A percentile compares a stretch with the other conserved stretches of the same genome.
Evolutionary conservation across 1,284 basidiomycete species (phyloP).

Genomic region (Leccinum pachyderme): DNA sequence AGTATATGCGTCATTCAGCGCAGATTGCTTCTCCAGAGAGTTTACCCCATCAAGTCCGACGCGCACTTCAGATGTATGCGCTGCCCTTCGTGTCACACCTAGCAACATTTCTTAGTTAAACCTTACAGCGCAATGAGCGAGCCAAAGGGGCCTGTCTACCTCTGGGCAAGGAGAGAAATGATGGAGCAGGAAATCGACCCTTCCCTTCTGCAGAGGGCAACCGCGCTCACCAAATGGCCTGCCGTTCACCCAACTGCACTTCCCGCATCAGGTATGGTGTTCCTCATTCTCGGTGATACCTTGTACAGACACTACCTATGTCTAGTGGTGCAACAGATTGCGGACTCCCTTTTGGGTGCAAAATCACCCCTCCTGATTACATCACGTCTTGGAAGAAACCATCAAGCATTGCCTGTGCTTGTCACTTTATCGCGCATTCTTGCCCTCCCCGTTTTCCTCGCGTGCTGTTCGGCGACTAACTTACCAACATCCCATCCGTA

Average conservation of each 20-base stretch:
- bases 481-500: slow-evolving; percentile 58
- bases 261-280: slow-evolving; percentile 42
- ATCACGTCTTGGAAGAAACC: slow-evolving; percentile 59
- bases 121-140: slow-evolving; percentile 54
- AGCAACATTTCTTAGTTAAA: not conserved
- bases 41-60: slow-evolving; percentile 47
- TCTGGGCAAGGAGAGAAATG: slow-evolving; percentile 69
- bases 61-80: slow-evolving; percentile 60
- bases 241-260: slow-evolving; percentile 49
- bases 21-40: slow-evolving; percentile 57
- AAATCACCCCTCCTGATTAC: slow-evolving; percentile 62
- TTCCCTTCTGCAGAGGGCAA: slow-evolving; percentile 30
- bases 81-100: not conserved
- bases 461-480: slow-evolving; percentile 52
- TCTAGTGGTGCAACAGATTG: slow-evolving; percentile 45
- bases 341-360: slow-evolving; percentile 47
- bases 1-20: slow-evolving; percentile 66
- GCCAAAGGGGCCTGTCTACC: slow-evolving; percentile 69
- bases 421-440: slow-evolving; percentile 48
- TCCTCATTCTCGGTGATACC: not conserved
- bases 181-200: slow-evolving; percentile 62
- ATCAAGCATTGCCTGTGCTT: slow-evolving; percentile 46
- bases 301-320: not conserved
- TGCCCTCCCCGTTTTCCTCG: slow-evolving; percentile 52
- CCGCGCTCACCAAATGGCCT: slow-evolving; percentile 46